A percentile compares a stretch with the other conserved stretches of the same genome.
Evolutionary conservation across 306 rosid species (phyloP).

Genomic region (Heteromeles arbutifolia): DNA sequence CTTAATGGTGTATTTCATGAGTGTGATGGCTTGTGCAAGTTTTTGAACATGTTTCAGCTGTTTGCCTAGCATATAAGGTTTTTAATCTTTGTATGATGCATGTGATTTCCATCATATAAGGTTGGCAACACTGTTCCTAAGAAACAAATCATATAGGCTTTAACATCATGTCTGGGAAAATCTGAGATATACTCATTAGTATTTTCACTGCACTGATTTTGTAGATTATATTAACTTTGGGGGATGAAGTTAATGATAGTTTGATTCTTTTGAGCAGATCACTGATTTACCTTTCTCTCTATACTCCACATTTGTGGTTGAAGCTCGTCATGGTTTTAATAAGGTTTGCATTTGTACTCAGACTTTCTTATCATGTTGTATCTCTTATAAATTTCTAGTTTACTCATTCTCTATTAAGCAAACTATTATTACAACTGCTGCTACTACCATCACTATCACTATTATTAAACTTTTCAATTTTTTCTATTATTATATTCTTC

Average conservation of each 20-base stretch:
- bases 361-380: not conserved
- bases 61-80: not conserved
- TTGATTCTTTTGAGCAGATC: conserved; percentile 51
- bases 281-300: conserved; percentile 91
- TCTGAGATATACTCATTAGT: not conserved
- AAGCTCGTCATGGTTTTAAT: conserved; percentile 90
- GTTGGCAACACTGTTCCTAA: not conserved
- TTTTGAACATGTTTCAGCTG: too few species aligned
- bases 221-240: not conserved
- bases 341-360: conserved; percentile 42
- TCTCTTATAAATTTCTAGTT: conserved; percentile 4
- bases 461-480: not conserved
- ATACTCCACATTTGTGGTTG: conserved; percentile 95
- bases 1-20: not conserved
- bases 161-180: not conserved
- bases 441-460: not conserved
- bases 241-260: not conserved
- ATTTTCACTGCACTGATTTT: not conserved
- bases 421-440: not conserved
- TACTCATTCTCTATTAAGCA: not conserved
- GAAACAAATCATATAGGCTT: not conserved
- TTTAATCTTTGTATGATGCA: not conserved
- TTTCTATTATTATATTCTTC: not conserved
- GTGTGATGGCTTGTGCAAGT: too few species aligned
- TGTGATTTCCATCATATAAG: not conserved